Evolutionary conservation across 164 flowering plant genomes (phyloP).

Genomic region (Litsea cubeba): DNA sequence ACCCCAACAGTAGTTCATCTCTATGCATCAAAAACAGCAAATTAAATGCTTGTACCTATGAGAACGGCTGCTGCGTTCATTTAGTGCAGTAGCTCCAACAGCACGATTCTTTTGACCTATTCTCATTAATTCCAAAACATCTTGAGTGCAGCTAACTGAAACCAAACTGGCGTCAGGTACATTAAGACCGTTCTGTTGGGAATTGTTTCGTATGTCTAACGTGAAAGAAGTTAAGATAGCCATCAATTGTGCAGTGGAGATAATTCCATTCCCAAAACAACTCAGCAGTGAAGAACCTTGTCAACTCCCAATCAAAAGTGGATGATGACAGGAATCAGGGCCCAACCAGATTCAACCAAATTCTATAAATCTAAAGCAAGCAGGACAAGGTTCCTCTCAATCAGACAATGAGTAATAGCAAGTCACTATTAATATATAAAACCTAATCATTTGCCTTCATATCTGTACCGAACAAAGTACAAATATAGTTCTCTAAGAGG

Average conservation of each 20-base stretch:
- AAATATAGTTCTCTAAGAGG: background rate
- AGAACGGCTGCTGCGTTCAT: conserved; percentile 91
- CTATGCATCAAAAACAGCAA: background rate
- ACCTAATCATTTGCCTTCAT: background rate
- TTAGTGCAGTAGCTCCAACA: conserved; percentile 88
- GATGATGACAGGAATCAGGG: background rate
- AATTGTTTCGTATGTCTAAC: conserved; percentile 74
- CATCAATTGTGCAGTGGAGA: background rate
- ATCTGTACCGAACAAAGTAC: background rate
- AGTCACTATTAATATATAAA: background rate
- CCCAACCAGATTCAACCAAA: background rate
- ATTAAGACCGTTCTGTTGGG: conserved; percentile 76
- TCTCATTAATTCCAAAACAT: conserved; percentile 80
- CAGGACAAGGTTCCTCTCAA: background rate
- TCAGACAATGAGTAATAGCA: background rate
- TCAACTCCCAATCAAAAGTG: background rate
- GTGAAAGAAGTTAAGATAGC: conserved; percentile 44
- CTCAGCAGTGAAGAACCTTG: background rate
- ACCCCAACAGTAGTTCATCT: background rate
- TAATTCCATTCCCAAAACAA: background rate
- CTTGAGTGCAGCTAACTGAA: conserved; percentile 59
- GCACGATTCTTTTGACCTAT: conserved; percentile 82
- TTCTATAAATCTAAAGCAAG: background rate
- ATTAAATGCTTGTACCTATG: conserved; percentile 49
- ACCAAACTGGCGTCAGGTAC: conserved; percentile 84